Conservation (phyloP, 2,329 filamentous ascomycete genomes). For the Periconia macrospinosa region DNA sequence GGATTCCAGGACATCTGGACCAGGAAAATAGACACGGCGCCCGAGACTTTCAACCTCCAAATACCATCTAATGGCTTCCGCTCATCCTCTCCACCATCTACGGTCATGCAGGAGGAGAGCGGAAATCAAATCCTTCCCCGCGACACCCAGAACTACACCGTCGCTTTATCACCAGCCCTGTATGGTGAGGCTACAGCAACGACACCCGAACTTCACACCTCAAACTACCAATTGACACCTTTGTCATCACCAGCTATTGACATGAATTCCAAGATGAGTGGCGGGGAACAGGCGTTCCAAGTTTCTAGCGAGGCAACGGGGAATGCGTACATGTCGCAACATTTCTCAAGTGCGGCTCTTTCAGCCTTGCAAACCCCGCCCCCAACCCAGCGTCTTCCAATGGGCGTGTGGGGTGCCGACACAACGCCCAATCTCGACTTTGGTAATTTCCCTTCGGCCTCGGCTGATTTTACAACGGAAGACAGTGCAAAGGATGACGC, state of each 20-base stretch:
- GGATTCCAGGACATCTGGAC: constrained; percentile 55
- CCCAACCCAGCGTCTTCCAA: constrained; percentile 31
- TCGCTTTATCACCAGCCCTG: constrained; percentile 23
- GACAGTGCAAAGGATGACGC: constrained; percentile 15
- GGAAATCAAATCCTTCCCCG: constrained; percentile 23
- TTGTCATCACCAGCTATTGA: constrained; percentile 35
- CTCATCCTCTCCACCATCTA: constrained; percentile 32
- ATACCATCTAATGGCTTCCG: constrained; percentile 36
- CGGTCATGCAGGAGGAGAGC: constrained; percentile 27
- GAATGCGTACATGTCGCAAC: constrained; percentile 18
- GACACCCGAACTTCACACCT: constrained; percentile 20
- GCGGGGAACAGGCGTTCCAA: constrained; percentile 23
- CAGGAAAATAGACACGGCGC: constrained; percentile 50
- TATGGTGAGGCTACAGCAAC: constrained; percentile 14
- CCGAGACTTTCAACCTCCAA: constrained; percentile 55
- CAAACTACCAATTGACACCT: constrained; percentile 39
- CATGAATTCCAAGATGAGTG: constrained; percentile 12
- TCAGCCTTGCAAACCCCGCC: constrained; percentile 44
- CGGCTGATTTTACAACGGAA: constrained; percentile 26
- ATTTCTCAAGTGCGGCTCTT: constrained; percentile 21
- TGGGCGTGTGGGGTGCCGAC: constrained; percentile 34
- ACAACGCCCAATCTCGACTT: constrained; percentile 32
- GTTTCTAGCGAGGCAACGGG: constrained; percentile 18
- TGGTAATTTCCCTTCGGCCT: constrained; percentile 26
- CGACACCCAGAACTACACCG: constrained; percentile 26